Conservation (phyloP, 208 protist genomes). For the Trichomonas vaginalis region DNA sequence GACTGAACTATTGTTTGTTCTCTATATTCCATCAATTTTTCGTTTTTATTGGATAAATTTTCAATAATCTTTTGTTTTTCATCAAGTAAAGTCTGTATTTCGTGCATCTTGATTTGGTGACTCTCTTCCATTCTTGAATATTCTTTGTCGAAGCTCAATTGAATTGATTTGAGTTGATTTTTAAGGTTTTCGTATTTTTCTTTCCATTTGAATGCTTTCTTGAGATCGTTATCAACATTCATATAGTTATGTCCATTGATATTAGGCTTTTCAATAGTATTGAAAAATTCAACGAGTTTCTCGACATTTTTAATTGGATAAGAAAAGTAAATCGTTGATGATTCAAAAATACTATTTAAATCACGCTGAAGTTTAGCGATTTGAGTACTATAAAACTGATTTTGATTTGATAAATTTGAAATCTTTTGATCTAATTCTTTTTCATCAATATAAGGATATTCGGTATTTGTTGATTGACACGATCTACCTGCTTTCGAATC, state of each 20-base stretch:
- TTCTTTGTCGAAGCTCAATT: background rate
- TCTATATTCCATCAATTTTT: background rate
- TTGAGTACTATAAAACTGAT: background rate
- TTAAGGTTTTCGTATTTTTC: background rate
- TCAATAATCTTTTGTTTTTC: background rate
- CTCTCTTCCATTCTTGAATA: background rate
- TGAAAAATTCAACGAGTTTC: background rate
- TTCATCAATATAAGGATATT: too few species aligned
- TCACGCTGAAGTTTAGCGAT: background rate
- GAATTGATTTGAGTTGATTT: background rate
- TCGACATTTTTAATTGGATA: background rate
- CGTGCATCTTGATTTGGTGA: background rate
- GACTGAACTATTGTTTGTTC: background rate
- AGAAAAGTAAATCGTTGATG: background rate
- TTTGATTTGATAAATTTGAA: background rate
- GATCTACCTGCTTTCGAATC: background rate
- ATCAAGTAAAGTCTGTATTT: background rate
- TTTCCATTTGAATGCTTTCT: background rate
- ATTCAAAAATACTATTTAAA: background rate
- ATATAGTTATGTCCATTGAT: background rate
- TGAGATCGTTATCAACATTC: background rate
- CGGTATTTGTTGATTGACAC: background rate
- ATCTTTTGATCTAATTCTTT: background rate
- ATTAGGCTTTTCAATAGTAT: background rate
- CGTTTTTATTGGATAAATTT: background rate